Conservation (phyloP, 1,284 basidiomycete species). For the Lentinula novae-zelandiae region DNA sequence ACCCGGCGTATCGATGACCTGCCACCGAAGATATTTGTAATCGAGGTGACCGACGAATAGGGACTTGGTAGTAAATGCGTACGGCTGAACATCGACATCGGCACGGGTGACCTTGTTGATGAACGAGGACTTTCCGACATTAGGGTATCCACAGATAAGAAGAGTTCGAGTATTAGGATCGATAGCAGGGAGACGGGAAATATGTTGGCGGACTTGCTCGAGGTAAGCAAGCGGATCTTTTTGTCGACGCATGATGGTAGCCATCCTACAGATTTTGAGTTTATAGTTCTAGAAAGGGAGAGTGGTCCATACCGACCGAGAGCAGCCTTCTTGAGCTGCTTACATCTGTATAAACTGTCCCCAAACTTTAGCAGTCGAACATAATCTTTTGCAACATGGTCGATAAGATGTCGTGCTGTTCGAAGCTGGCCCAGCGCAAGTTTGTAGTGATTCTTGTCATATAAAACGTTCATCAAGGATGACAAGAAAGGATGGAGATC, state of each 20-base stretch:
- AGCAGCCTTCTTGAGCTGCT: constrained; percentile 93
- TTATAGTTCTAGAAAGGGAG: background rate
- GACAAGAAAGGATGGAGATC: constrained; percentile 94
- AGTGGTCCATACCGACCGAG: constrained; percentile 76
- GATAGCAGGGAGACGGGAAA: constrained; percentile 93
- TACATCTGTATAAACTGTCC: constrained; percentile 93
- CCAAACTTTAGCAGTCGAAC: constrained; percentile 93
- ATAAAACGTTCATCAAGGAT: constrained; percentile 92
- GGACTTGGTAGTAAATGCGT: constrained; percentile 97
- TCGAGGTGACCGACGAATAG: constrained; percentile 96
- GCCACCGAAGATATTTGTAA: constrained; percentile 97
- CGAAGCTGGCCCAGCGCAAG: constrained; percentile 93
- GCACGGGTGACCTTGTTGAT: constrained; percentile 98
- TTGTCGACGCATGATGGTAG: constrained; percentile 94
- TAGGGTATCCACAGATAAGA: constrained; percentile 94
- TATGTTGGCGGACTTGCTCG: constrained; percentile 96
- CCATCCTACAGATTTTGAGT: constrained; percentile 61
- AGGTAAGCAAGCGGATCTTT: constrained; percentile 96
- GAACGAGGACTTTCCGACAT: constrained; percentile 96
- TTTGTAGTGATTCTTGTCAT: constrained; percentile 99
- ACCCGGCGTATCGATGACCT: constrained; percentile 95
- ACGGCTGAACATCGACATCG: constrained; percentile 96
- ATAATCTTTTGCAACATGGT: constrained; percentile 95
- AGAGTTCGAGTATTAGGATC: constrained; percentile 96
- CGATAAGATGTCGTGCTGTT: constrained; percentile 90